Conservation (phyloP, 495 filamentous ascomycete species). For the Bryoglossum gracile region DNA sequence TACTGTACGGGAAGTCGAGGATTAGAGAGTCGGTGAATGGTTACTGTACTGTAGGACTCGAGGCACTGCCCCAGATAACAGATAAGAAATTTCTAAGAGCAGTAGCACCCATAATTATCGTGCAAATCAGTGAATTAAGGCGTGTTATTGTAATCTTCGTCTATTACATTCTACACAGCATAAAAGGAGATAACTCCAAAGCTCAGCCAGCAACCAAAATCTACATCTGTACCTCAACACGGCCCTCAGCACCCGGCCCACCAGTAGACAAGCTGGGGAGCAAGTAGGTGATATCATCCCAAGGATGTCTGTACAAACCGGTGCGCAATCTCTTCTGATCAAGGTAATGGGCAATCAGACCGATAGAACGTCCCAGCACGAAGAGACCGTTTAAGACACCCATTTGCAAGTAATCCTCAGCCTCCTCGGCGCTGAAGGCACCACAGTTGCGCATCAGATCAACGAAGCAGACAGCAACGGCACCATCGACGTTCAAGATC, state of each 20-base stretch:
- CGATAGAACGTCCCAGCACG: slow-evolving; percentile 90
- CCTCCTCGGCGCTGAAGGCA: slow-evolving; percentile 80
- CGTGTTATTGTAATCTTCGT: slow-evolving; percentile 18
- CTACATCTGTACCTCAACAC: slow-evolving; percentile 76
- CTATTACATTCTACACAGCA: slow-evolving; percentile 17
- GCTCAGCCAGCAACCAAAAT: slow-evolving; percentile 15
- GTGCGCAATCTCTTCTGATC: slow-evolving; percentile 98
- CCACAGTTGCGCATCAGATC: slow-evolving; percentile 96
- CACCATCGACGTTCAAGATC: slow-evolving; percentile 98
- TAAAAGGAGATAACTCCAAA: slow-evolving; percentile 12
- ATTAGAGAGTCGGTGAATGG: too few relatives aligned
- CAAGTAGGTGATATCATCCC: slow-evolving; percentile 97
- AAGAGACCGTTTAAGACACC: slow-evolving; percentile 99
- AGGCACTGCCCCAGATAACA: too few relatives aligned
- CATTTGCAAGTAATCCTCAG: slow-evolving; percentile 81
- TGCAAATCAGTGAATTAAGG: too few relatives aligned
- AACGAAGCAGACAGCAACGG: slow-evolving; percentile 97
- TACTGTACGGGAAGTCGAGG: too few relatives aligned
- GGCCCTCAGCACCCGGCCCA: slow-evolving; percentile 71
- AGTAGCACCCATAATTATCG: too few relatives aligned
- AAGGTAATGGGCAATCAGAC: slow-evolving; percentile 98
- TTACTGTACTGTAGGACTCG: too few relatives aligned
- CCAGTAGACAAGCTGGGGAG: slow-evolving; percentile 70
- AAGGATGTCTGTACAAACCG: slow-evolving; percentile 96
- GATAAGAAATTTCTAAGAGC: too few relatives aligned